Evolutionary conservation across 1,284 basidiomycete genomes (phyloP), one percentile per base, ranked within the genome.

Genomic region (Pholiota adiposa): DNA sequence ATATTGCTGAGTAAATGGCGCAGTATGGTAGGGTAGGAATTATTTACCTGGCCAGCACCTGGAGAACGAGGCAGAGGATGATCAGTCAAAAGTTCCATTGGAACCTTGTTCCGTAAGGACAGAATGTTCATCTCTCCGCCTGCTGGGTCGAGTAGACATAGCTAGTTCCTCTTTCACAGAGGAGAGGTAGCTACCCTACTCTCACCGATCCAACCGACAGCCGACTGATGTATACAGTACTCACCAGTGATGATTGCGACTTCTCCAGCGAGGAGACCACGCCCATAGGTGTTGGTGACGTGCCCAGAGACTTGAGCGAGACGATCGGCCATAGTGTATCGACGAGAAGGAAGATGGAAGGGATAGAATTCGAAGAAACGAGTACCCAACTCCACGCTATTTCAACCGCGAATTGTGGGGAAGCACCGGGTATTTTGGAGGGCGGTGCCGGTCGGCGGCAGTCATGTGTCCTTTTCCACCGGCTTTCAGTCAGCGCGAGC

Each of bases 221-320:
- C 14, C 19, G n/a, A 18, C 3, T 27, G 2, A 4, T 14, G 19
- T n/a, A 33, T 6, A n/a, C n/a, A 7, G 18, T 6, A 70, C 81
- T 65, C 66, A 86, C 91, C 91, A 60, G 93, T 95, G 66, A 95
- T 87, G 72, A 95, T 93, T 31, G 89, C 92, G 14, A 94, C 92
- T 69, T 94, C 90, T 12, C 87, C 90, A 6, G 81, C 82, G 49
- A 93, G 78, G 50, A 93, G 76, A 1, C 92, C 91, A 19, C 88
- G 81, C 19, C 82, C 76, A 62, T 84, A 72, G 16, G 82, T 72
- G 68, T 84, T 86, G 23, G 83, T 82, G 51, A 93, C 74, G 68
- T 92, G 90, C 54, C 83, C 83, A 36, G 89, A 81, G 55, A 93
- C 82, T 74, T 92, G 90, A 50, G 83, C 74, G 54, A 92, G 83